A percentile compares a stretch with the other conserved stretches of the same genome.
Evolutionary conservation across 306 rosid species (phyloP).

Genomic region (Dryas drummondii): DNA sequence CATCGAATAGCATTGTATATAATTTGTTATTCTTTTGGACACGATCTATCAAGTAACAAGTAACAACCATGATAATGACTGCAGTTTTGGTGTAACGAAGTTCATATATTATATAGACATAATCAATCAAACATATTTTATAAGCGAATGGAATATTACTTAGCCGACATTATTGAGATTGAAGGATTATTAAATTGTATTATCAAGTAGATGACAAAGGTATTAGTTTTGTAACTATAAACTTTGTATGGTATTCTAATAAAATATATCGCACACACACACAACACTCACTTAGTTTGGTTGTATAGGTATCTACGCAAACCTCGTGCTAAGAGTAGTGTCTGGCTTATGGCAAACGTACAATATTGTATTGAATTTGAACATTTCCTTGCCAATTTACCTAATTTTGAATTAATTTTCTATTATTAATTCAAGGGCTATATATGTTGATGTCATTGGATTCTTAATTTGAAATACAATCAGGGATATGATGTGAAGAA

Average conservation of each 20-base stretch:
- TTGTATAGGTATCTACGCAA: background rate
- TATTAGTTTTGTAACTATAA: slow-evolving; percentile 1
- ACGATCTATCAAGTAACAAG: background rate
- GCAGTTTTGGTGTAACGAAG: background rate
- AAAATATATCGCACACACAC: background rate
- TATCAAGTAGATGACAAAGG: background rate
- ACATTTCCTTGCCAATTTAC: slow-evolving; percentile 6
- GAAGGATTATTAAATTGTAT: background rate
- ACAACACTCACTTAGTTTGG: background rate
- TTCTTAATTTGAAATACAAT: slow-evolving; percentile 1
- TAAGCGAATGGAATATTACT: background rate
- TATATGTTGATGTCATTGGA: background rate
- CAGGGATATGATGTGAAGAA: background rate
- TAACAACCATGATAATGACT: background rate
- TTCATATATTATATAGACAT: background rate
- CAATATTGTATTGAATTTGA: background rate
- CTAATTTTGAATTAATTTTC: slow-evolving; percentile 7
- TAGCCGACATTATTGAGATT: slow-evolving; percentile 7
- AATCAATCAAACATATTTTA: no score
- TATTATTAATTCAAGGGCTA: background rate
- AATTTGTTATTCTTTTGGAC: no score
- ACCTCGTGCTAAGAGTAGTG: slow-evolving; percentile 1
- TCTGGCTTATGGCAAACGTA: slow-evolving; percentile 12
- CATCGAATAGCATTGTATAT: background rate
- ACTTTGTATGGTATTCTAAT: background rate